A percentile compares a stretch with the other conserved stretches of the same genome.
Evolutionary conservation across 305 asterid species (phyloP).

Genomic region (Rubia balearica): DNA sequence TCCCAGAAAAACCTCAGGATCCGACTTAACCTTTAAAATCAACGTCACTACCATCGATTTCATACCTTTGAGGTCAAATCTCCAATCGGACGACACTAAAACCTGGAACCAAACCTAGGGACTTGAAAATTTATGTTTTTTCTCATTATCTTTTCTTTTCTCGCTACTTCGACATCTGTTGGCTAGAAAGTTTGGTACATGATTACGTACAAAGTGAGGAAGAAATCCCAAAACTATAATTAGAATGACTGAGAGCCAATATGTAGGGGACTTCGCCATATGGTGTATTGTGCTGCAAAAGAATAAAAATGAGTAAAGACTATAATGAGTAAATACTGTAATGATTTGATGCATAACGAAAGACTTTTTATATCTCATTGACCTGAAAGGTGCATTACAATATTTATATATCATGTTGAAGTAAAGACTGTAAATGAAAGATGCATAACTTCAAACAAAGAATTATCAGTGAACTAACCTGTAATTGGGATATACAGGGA

Average conservation of each 20-base stretch:
- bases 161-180: conserved; percentile 82
- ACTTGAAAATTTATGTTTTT: conserved; percentile 35
- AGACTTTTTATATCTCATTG: no score
- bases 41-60: no score
- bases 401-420: no score
- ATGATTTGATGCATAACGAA: no score
- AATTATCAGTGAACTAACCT: conserved; percentile 52
- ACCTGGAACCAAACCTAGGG: no score
- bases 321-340: neutral
- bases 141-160: conserved; percentile 79
- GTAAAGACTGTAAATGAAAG: neutral
- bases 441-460: neutral
- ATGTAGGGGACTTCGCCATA: conserved; percentile 57
- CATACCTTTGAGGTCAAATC: no score
- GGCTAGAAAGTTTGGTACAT: conserved; percentile 73
- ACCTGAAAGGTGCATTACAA: no score
- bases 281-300: conserved; percentile 82
- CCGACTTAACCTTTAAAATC: no score
- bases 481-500: conserved; percentile 64
- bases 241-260: conserved; percentile 84
- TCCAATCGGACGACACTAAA: no score
- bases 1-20: no score
- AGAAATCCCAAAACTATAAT: conserved; percentile 71
- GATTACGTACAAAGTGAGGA: conserved; percentile 72
- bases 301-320: conserved; percentile 7